Evolutionary conservation across 1,284 basidiomycete genomes (phyloP), one percentile per base, ranked within the genome.

Genomic region (Naganishia albida): DNA sequence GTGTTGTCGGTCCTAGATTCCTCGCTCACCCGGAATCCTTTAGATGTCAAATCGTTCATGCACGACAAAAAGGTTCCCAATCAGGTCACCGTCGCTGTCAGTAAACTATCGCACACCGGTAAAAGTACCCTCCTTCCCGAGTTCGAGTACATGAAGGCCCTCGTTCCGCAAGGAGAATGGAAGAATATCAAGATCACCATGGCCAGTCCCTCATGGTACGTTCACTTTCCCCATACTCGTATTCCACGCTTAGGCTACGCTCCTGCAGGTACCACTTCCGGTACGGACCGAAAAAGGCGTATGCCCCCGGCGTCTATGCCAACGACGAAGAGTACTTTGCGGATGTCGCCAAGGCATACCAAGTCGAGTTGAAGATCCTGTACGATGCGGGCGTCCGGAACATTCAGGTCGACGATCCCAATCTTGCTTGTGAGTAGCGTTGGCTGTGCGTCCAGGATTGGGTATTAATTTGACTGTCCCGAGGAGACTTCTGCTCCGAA

Each of bases 141-240:
- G 67, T 78, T 77, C 52, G 62, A 69, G 43, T 79, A 71, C 69
- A 70, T 77, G 60, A 70, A 72, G 51, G 70, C 68, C 38, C 62
- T 75, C 12, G 72, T 79, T 3, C 71, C 75, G 2, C 54, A 70
- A 26, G 56, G 48, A 0, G 49, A 48, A 38, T 55, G 52, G 50
- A 49, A 40, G 18, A 40, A 83, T 71, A 83, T 89, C 75, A 91
- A 91, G 76, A 76, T 91, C 67, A 90, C 88, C 10, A 84, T 90
- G 76, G 88, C 85, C 70, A 84, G 87, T 0, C 88, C 88, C 3
- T 85, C 86, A 26, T 89, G 88, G 88, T 60, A 25, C 26, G 57
- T 13, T 12, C 23, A 4, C n/a, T 13, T 12, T n/a, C 8, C 12
- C 8, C 2, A 34, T 15, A 12, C 7, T 26, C 23, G 13, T 23